Evolutionary conservation across 331 rosid genomes (phyloP), one percentile per base, ranked within the genome.

Genomic region (Quercus tomentella): DNA sequence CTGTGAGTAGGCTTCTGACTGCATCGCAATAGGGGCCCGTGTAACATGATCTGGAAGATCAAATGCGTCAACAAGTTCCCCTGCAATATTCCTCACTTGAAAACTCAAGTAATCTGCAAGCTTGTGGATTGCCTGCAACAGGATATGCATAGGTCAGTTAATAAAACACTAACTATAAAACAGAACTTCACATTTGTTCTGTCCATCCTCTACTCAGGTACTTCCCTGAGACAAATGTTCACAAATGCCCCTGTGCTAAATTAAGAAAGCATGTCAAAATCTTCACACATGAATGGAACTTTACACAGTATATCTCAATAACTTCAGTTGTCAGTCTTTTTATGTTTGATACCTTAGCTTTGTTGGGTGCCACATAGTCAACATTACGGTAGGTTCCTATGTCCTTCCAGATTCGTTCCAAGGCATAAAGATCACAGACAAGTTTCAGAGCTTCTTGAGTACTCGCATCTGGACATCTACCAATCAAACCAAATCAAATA

Each of bases 311-410:
- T 21, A 54, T 30, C 16, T 60, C 70, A 17, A 6, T 31, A 31
- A 65, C 9, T 30, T 65, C 41, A 65, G 43, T 69, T 22, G 41
- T 28, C 56, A 31, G 56, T 70, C 52, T 0, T 71, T 57, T 71
- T 57, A 45, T 58, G 18, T 56, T 58, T 57, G 41, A 57, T 91
- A 95, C 99, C 99, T 91, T 92, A 72, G 99, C 99, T 88, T 92
- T 95, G 86, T 95, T 93, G 61, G 99, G 99, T 66, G 99, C 98
- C 51, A 95, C 92, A 25, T 95, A 95, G 77, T 95, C 99, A 43
- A 93, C 99, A 79, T 93, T 95, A 14, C 98, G 97, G 83, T 95
- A 95, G 70, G 99, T 95, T 90, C 99, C 99, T 30, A 95, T 93
- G 91, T 93, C 99, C 10, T 95, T 90, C 97, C 99, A 93, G 74